Evolutionary conservation across 1,139 yeast genomes (phyloP).

Genomic region (Citeromyces hawaiiensis): DNA sequence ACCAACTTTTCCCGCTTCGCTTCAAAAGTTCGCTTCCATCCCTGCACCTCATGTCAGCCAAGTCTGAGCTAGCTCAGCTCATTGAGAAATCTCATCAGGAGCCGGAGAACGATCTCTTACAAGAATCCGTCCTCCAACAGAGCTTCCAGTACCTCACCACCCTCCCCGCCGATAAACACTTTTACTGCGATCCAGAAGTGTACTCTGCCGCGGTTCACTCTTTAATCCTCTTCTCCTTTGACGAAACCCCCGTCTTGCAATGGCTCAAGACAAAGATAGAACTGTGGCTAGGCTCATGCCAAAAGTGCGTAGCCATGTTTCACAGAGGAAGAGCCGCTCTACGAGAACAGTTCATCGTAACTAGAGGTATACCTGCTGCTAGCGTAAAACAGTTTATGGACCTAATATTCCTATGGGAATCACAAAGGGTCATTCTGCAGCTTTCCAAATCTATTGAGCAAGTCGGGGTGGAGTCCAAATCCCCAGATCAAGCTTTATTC

Average conservation of each 20-base stretch:
- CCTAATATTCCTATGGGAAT: slow-evolving; percentile 42
- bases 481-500: slow-evolving; percentile 9
- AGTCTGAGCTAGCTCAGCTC: slow-evolving; percentile 7
- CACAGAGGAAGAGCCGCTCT: slow-evolving; percentile 38
- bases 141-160: slow-evolving; percentile 12
- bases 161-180: slow-evolving; percentile 20
- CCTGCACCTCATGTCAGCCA: neutral
- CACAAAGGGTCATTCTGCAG: slow-evolving; percentile 16
- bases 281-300: slow-evolving; percentile 29
- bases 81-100: slow-evolving; percentile 16
- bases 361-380: slow-evolving; percentile 32
- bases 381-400: slow-evolving; percentile 37
- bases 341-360: slow-evolving; percentile 34
- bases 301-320: slow-evolving; percentile 36
- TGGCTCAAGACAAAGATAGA: slow-evolving; percentile 29
- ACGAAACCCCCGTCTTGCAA: slow-evolving; percentile 26
- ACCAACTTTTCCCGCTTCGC: too few relatives aligned
- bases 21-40: too few relatives aligned
- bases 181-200: slow-evolving; percentile 41
- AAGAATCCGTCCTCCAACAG: slow-evolving; percentile 17
- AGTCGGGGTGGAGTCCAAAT: slow-evolving; percentile 3
- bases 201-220: slow-evolving; percentile 36
- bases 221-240: slow-evolving; percentile 47
- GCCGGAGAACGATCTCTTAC: slow-evolving; percentile 15
- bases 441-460: slow-evolving; percentile 4